These are phyloP conservation scores for Acer negundo DNA, from an alignment of 345 rosid genomes.

Conservation along the genomic window DNA sequence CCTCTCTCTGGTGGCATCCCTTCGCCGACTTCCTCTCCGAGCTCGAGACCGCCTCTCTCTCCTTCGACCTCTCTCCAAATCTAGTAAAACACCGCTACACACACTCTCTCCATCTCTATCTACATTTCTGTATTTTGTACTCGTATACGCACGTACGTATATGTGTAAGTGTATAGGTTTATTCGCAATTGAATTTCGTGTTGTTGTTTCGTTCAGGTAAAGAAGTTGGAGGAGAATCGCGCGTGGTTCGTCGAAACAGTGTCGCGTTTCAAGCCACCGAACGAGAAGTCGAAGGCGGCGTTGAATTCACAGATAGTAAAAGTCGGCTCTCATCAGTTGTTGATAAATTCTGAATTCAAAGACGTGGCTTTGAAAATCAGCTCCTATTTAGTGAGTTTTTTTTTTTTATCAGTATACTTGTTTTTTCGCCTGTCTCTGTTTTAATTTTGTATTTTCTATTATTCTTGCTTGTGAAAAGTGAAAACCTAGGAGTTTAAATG, in stretches of 20 bases:
- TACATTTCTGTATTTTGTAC: background rate
- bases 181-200: background rate
- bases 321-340: conserved; percentile 59
- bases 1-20: conserved; percentile 84
- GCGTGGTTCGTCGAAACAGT: conserved; percentile 69
- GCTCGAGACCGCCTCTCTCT: conserved; percentile 60
- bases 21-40: conserved; percentile 65
- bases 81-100: conserved; percentile 36
- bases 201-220: conserved; percentile 45
- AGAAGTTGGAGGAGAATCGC: conserved; percentile 69
- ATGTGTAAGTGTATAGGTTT: background rate
- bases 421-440: background rate
- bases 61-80: conserved; percentile 55
- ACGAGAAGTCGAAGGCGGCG: conserved; percentile 68
- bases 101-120: background rate
- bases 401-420: background rate
- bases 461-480: background rate
- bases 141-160: background rate
- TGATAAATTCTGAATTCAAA: conserved; percentile 57
- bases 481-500: background rate
- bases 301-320: conserved; percentile 56
- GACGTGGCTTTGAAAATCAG: conserved; percentile 71
- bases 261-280: conserved; percentile 60
- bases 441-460: background rate
- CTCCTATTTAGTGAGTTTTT: conserved; percentile 58